Conservation (phyloP, 1,284 basidiomycete genomes). For the Cutaneotrichosporon cutaneum region DNA sequence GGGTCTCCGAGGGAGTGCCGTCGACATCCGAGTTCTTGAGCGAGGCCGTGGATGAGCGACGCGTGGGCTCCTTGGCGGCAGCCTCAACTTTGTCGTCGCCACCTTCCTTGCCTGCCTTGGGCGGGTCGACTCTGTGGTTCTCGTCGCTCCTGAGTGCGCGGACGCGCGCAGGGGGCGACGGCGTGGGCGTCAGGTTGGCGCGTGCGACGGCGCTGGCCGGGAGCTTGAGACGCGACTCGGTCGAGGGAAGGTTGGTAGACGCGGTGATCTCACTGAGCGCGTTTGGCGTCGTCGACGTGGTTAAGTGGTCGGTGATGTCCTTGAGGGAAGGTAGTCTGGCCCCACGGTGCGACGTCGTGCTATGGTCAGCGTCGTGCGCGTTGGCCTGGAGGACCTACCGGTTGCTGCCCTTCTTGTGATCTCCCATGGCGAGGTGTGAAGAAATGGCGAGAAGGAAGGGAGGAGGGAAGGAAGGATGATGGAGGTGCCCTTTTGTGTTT, state of each 20-base stretch:
- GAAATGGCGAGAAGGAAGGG: neutral
- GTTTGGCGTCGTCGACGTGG: neutral
- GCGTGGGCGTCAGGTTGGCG: constrained; percentile 30
- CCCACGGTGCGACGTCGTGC: neutral
- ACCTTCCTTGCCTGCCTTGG: neutral
- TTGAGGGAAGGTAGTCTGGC: constrained; percentile 2
- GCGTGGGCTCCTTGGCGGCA: neutral
- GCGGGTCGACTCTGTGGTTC: neutral
- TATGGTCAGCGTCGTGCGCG: neutral
- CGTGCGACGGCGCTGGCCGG: constrained; percentile 63
- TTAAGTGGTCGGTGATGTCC: constrained; percentile 9
- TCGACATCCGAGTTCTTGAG: constrained; percentile 6
- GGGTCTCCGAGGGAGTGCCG: neutral
- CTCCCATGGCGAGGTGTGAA: neutral
- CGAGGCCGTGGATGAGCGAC: neutral
- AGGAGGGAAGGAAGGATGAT: neutral
- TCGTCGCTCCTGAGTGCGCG: neutral
- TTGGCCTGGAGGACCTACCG: neutral
- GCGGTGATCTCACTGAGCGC: constrained; percentile 51
- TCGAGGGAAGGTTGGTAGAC: constrained; percentile 44
- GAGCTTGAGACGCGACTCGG: constrained; percentile 57
- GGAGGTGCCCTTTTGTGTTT: neutral
- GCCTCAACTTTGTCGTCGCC: neutral
- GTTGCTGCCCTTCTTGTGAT: constrained; percentile 5
- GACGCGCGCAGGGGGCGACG: neutral